Conservation (phyloP, 1,139 yeast species). For the Geotrichum citri-aurantii region DNA sequence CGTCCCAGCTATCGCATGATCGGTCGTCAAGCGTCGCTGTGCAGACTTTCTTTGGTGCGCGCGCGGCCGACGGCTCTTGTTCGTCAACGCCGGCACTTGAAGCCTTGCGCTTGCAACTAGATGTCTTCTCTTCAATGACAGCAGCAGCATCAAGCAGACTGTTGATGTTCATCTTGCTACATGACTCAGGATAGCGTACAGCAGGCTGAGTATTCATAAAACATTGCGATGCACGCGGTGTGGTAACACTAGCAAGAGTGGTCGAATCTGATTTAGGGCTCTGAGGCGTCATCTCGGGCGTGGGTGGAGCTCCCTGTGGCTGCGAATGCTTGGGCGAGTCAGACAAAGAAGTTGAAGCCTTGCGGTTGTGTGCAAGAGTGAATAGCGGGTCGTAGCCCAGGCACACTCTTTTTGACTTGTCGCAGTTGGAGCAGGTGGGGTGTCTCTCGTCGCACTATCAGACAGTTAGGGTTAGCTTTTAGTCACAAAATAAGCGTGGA, state of each 20-base stretch:
- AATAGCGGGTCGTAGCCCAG: constrained; percentile 52
- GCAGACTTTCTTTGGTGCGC: background rate
- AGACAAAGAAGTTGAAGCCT: background rate
- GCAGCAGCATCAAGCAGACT: constrained; percentile 31
- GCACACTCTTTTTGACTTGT: constrained; percentile 62
- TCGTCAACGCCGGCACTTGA: background rate
- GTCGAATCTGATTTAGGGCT: background rate
- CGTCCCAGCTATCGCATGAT: constrained; percentile 13
- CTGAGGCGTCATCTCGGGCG: background rate
- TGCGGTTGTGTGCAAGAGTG: constrained; percentile 22
- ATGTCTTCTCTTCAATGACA: constrained; percentile 20
- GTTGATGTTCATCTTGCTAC: constrained; percentile 26
- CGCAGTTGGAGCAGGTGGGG: constrained; percentile 70
- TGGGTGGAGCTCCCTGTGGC: background rate
- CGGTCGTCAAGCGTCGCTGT: background rate
- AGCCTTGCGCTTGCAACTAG: background rate
- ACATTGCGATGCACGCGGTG: background rate
- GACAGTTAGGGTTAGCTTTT: constrained; percentile 30
- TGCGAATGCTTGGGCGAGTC: background rate
- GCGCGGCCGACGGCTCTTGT: background rate
- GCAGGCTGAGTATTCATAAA: background rate
- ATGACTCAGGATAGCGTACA: background rate
- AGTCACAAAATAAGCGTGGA: background rate
- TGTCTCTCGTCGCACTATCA: constrained; percentile 60
- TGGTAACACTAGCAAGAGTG: background rate